Evolutionary conservation across 371 early-diverging fungal genomes (phyloP), one percentile per base, ranked within the genome.

Genomic region (Mortierella sp.): DNA sequence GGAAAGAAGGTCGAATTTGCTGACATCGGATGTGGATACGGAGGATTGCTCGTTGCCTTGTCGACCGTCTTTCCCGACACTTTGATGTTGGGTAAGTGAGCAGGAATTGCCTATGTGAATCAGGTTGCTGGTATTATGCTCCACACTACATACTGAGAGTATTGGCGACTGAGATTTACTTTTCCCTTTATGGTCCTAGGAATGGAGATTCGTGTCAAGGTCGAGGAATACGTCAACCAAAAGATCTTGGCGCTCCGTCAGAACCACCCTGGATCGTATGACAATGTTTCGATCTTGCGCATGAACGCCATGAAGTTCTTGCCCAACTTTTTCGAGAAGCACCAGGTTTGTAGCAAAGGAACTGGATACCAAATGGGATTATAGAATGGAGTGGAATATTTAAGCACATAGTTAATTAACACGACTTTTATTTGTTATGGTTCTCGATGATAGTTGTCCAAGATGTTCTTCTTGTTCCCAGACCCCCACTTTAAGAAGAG

Each of bases 401-500:
- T 34, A 19, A 29, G 7, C 37, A n/a, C n/a, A n/a, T n/a, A n/a
- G n/a, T n/a, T n/a, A 22, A 7, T 19, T 37, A 10, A 61, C 22
- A 22, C 7, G 4, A n/a, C 24, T 50, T 34, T 0, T 19, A 9
- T 14, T 58, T 34, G 29, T 34, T 61, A 61, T n/a, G 47, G 58
- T 2, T 55, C 2, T 55, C 2, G 6, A 34, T 19, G 8, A 66
- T 85, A 96, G 92, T 90, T 99, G 52, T 91, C 94, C 45, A 99
- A 99, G 88, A 92, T 99, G 85, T 99, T 99, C 85, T 97, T 99
- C 86, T 91, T 99, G 79, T 96, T 96, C 80, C 97, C 99, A 64
- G 99, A 99, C 88, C 99, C 99, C 34, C 99, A 99, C 84, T 99
- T 99, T 87, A 99, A 99, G 87, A 99, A 97, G 85, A 93, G 96